Evolutionary conservation across 2,329 filamentous ascomycete species (phyloP).

Genomic region (Colletotrichum siamense): DNA sequence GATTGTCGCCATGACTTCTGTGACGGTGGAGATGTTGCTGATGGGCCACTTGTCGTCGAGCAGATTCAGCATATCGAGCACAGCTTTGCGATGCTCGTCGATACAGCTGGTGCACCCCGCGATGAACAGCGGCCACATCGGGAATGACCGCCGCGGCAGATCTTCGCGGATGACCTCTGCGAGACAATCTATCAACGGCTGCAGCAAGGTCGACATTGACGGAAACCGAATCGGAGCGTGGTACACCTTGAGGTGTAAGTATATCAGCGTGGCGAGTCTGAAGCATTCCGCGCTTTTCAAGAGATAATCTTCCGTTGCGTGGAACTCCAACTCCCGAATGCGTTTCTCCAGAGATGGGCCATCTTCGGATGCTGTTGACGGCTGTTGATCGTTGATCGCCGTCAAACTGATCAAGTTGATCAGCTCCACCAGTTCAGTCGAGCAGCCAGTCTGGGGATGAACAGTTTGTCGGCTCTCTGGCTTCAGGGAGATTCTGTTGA

Average conservation of each 20-base stretch:
- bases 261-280: not conserved
- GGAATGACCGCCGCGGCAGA: not conserved
- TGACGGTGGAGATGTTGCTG: not conserved
- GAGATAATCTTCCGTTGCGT: not conserved
- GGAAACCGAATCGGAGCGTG: not conserved
- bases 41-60: not conserved
- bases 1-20: not conserved
- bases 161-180: not conserved
- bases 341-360: not conserved
- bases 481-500: not conserved
- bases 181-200: not conserved
- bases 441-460: not conserved
- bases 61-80: not conserved
- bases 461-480: not conserved
- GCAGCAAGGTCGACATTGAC: not conserved
- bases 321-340: not conserved
- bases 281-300: slow-evolving; percentile 11
- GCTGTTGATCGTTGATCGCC: not conserved
- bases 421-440: not conserved
- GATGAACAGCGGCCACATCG: slow-evolving; percentile 3
- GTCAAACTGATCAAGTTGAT: not conserved
- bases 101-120: not conserved
- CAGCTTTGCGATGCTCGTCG: not conserved
- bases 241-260: not conserved
- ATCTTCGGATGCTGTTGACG: not conserved